These are phyloP conservation scores for Colletotrichum truncatum DNA, from an alignment of 2,329 filamentous ascomycete genomes.

Conservation along the genomic window DNA sequence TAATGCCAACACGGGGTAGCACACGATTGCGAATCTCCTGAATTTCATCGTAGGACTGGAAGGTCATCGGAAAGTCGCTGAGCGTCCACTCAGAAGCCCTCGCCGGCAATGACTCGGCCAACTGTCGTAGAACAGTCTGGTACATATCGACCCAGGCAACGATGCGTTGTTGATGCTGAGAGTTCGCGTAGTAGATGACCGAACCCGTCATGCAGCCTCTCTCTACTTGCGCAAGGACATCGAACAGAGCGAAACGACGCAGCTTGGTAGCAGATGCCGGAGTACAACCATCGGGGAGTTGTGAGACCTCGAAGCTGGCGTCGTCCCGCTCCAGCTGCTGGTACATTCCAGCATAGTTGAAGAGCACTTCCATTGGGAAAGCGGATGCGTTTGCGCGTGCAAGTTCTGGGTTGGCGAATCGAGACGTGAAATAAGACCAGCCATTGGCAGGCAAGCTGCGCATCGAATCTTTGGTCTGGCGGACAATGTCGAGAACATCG, in stretches of 20 bases:
- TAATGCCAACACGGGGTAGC: neutral
- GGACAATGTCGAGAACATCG: neutral
- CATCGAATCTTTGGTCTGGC: neutral
- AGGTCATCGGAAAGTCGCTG: neutral
- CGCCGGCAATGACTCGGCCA: neutral
- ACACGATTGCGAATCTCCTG: no score
- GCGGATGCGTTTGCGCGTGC: neutral
- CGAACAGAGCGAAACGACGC: neutral
- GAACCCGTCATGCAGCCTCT: neutral
- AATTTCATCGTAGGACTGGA: neutral
- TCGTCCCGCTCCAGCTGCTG: conserved; percentile 39
- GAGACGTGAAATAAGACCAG: neutral
- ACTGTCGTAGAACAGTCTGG: neutral
- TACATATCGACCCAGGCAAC: neutral
- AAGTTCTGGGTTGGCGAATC: neutral
- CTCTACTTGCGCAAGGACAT: neutral
- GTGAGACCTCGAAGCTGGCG: conserved; percentile 31
- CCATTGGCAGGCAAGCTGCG: neutral
- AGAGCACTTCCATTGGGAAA: conserved; percentile 34
- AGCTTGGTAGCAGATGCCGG: neutral
- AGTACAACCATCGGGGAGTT: neutral
- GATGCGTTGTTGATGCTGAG: neutral
- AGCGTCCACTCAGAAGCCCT: neutral
- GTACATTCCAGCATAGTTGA: conserved; percentile 38
- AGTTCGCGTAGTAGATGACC: neutral